phyloP scores from a whole-genome alignment of 148 eudicot species.

The Agrostemma githago region DNA sequence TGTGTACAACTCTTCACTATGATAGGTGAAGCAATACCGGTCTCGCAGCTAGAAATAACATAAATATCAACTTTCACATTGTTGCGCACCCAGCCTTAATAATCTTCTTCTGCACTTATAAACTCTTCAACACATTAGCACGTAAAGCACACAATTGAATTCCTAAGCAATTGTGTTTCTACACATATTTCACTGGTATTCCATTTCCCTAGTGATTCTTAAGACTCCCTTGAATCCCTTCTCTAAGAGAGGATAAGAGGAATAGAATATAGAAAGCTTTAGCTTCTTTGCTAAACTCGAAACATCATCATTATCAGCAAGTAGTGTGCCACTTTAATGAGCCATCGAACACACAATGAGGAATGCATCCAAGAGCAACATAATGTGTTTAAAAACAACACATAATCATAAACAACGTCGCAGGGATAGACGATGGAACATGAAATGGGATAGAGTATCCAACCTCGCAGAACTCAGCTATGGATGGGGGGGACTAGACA shows the following conservation, averaged over 20 bases:
- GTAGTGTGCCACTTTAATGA: background rate
- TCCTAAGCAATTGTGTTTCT: background rate
- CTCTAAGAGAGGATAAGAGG: background rate
- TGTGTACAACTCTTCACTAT: background rate
- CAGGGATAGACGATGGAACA: too few relatives aligned
- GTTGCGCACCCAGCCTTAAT: background rate
- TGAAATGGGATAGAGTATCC: too few relatives aligned
- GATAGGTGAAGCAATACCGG: background rate
- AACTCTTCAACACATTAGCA: conserved; percentile 1
- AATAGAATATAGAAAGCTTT: background rate
- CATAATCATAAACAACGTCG: background rate
- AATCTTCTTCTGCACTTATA: background rate
- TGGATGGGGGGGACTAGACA: too few relatives aligned
- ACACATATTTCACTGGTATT: background rate
- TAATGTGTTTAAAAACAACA: background rate
- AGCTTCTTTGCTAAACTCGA: background rate
- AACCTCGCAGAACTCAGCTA: too few relatives aligned
- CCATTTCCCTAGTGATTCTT: background rate
- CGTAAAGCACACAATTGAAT: background rate
- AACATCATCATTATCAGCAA: background rate
- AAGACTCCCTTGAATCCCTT: background rate
- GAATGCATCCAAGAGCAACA: background rate
- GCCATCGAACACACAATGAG: background rate
- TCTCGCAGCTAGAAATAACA: background rate
- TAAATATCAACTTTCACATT: background rate